Conservation (phyloP, 176 grass and related monocot species). For the Chloris gayana region DNA sequence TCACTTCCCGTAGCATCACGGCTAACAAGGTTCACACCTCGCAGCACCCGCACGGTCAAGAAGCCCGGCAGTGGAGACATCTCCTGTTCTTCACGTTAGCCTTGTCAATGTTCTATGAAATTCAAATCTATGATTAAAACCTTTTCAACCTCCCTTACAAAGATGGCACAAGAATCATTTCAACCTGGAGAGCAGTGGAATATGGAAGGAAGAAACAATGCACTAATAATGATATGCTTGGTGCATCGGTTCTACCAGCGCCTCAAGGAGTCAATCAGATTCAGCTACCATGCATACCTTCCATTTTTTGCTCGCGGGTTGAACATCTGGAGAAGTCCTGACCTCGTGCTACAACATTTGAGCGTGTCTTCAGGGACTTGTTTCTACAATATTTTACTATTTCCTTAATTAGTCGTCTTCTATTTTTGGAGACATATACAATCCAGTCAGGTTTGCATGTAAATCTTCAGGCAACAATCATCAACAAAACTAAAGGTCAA, state of each 20-base stretch:
- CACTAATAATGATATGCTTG: neutral
- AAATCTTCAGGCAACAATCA: too few relatives aligned
- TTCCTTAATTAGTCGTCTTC: neutral
- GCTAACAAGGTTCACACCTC: conserved; percentile 51
- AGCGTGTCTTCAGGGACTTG: neutral
- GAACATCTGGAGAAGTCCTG: neutral
- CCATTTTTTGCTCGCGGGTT: neutral
- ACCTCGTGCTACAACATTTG: neutral
- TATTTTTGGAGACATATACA: neutral
- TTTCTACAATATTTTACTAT: neutral
- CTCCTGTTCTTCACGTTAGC: neutral
- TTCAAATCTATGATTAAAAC: neutral
- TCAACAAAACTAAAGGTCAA: too few relatives aligned
- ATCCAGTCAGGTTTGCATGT: neutral
- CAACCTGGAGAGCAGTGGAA: neutral
- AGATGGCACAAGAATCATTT: neutral
- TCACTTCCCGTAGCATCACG: conserved; percentile 50
- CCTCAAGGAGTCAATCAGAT: neutral
- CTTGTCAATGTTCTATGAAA: neutral
- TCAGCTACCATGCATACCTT: neutral
- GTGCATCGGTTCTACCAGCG: neutral
- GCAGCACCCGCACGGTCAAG: conserved; percentile 45
- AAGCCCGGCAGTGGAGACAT: conserved; percentile 48
- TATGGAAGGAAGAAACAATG: neutral
- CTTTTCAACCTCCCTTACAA: neutral